Evolutionary conservation across 75 land plant genomes (phyloP), one percentile per base, ranked within the genome.

Genomic region (Sequoiadendron giganteum): DNA sequence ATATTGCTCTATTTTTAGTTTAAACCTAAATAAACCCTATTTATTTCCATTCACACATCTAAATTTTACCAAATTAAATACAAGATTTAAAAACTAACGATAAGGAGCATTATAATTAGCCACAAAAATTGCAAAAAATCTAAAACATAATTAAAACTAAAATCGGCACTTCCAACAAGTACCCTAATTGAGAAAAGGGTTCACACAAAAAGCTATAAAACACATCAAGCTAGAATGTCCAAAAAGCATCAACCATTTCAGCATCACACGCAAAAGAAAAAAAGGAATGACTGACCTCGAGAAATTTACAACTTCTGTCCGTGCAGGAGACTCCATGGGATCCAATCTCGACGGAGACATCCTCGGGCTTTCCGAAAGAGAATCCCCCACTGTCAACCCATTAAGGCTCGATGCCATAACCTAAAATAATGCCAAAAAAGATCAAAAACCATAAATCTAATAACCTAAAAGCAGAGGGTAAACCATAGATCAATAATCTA

Each of bases 321-420:
- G 92, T 15, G 91, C 93, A 36, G 98, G 91, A 13, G 93, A 91
- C 73, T 87, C 88, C 90, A 89, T 85, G 30, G 89, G 73, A 89
- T 89, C 90, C 43, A 91, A 78, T 43, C 83, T 80, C 32, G 88
- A 87, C 16, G 92, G 95, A 34, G 98, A 93, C 89, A 91, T 91
- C 65, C 86, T 85, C 34, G 89, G 86, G 84, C 85, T 91, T 34
- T 95, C 95, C 42, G 93, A 85, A 5, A 93, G 78, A 13, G 94
- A 77, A 84, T 98, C 99, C 32, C 96, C 99, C 61, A 98, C 98
- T 77, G 95, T 94, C 43, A 98, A 88, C 49, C 99, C 96, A 90
- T 97, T 98, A 86, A 98, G 90, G 85, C 99, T 97, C 13, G 97
- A 95, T 28, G 99, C 98, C 96, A 98, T 98, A 21, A 98, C 98